These are phyloP conservation scores for Incumbomyces delicatus DNA, from an alignment of 2,329 filamentous ascomycete species.

Conservation along the genomic window DNA sequence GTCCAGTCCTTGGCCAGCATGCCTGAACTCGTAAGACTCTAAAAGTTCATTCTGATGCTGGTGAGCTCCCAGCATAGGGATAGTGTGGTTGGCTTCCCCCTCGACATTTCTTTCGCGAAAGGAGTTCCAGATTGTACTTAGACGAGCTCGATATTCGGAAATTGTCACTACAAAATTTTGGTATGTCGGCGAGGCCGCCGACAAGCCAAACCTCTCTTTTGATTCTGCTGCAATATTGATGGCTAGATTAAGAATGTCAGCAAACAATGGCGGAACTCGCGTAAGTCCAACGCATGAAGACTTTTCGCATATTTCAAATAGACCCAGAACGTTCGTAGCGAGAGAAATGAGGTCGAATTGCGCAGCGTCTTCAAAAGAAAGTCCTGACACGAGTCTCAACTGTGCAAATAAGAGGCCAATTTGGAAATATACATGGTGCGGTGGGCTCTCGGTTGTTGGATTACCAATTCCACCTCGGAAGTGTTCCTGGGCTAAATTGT, in stretches of 20 bases:
- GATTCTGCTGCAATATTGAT: neutral
- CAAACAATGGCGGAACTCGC: slow-evolving; percentile 1
- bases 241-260: slow-evolving; percentile 1
- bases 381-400: neutral
- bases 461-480: neutral
- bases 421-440: slow-evolving; percentile 9
- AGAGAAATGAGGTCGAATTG: slow-evolving; percentile 1
- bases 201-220: neutral
- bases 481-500: slow-evolving; percentile 2
- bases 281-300: slow-evolving; percentile 1
- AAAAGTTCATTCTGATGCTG: no score
- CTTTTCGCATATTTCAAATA: slow-evolving; percentile 5
- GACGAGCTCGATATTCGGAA: neutral
- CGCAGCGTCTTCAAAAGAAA: neutral
- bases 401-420: slow-evolving; percentile 4
- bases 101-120: neutral
- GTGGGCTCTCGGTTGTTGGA: neutral
- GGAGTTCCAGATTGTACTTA: neutral
- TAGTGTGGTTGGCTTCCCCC: neutral
- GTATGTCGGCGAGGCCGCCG: neutral
- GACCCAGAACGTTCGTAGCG: neutral
- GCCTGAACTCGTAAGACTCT: neutral
- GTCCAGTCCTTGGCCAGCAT: neutral
- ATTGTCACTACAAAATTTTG: neutral
- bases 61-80: neutral